These are phyloP conservation scores for Colletotrichum simmondsii DNA, from an alignment of 2,329 filamentous ascomycete genomes.

Conservation along the genomic window DNA sequence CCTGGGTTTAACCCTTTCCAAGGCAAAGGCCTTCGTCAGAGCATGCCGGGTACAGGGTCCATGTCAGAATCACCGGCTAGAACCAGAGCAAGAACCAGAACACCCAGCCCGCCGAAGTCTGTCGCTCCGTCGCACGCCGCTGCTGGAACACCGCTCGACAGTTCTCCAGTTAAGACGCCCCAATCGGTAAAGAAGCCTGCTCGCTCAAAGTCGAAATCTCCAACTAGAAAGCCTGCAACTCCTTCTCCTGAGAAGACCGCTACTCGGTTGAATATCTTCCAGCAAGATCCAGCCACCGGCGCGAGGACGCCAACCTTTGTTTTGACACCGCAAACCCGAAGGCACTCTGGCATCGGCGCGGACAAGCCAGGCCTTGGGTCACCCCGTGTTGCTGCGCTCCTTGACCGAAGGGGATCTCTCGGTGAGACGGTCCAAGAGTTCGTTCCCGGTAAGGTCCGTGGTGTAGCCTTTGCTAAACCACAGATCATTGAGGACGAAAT, in stretches of 20 bases:
- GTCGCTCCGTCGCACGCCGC: conserved; percentile 12
- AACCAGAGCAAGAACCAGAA: conserved; percentile 24
- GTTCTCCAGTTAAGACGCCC: conserved; percentile 40
- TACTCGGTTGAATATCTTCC: conserved; percentile 55
- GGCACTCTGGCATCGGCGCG: conserved; percentile 75
- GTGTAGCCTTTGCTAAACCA: conserved; percentile 75
- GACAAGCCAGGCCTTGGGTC: conserved; percentile 80
- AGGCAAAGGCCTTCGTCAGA: conserved; percentile 61
- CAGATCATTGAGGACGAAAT: conserved; percentile 70
- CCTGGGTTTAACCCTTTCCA: conserved; percentile 66
- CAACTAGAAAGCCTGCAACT: conserved; percentile 42
- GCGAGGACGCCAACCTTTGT: conserved; percentile 71
- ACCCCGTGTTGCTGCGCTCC: conserved; percentile 76
- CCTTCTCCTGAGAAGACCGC: conserved; percentile 42
- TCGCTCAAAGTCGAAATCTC: conserved; percentile 29
- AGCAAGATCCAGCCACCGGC: conserved; percentile 63
- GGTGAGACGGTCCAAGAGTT: conserved; percentile 74
- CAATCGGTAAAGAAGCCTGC: conserved; percentile 31
- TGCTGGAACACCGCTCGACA: conserved; percentile 19
- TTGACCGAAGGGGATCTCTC: conserved; percentile 78
- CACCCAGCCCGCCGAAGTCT: conserved; percentile 35
- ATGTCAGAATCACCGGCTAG: conserved; percentile 40
- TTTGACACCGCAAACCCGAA: conserved; percentile 69
- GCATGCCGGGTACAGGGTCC: conserved; percentile 55
- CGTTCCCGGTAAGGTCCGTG: conserved; percentile 60